These are phyloP conservation scores for Stemphylium beticola DNA, from an alignment of 2,329 filamentous ascomycete genomes.

Conservation along the genomic window DNA sequence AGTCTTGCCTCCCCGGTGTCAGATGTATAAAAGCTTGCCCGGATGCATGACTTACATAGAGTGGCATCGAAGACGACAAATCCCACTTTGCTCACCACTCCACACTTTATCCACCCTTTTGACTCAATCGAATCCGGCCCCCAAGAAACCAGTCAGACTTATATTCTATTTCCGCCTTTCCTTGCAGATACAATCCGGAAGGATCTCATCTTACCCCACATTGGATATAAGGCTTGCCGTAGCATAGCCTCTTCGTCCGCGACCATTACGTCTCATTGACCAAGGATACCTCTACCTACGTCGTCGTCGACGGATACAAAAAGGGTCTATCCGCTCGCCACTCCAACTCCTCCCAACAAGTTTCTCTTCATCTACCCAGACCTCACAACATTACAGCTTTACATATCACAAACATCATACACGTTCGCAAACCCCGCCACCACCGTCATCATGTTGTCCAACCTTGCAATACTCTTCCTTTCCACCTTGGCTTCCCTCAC, in stretches of 20 bases:
- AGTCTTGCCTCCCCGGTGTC: slow-evolving; percentile 10
- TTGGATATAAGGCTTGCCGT: neutral
- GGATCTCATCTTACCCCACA: neutral
- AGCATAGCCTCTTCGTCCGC: neutral
- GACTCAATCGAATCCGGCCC: slow-evolving; percentile 1
- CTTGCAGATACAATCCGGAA: slow-evolving; percentile 3
- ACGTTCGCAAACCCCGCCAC: too few species aligned
- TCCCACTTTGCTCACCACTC: neutral
- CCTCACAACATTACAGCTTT: too few species aligned
- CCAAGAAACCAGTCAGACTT: slow-evolving; percentile 2
- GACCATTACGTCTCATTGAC: neutral
- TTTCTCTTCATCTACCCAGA: too few species aligned
- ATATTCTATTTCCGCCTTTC: neutral
- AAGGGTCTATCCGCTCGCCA: too few species aligned
- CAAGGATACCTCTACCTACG: neutral
- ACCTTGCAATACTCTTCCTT: slow-evolving; percentile 11
- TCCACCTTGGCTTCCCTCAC: slow-evolving; percentile 19
- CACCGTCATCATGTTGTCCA: slow-evolving; percentile 5
- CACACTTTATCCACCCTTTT: neutral
- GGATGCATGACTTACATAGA: too few species aligned
- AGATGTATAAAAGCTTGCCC: too few species aligned
- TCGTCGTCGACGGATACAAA: neutral
- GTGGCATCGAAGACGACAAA: too few species aligned
- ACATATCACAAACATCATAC: too few species aligned
- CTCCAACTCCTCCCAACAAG: too few species aligned